Percentiles rank a stretch among this genome's conserved stretches.
Evolutionary conservation across 768 basidiomycete genomes (phyloP).

Genomic region (Terana coerulea): DNA sequence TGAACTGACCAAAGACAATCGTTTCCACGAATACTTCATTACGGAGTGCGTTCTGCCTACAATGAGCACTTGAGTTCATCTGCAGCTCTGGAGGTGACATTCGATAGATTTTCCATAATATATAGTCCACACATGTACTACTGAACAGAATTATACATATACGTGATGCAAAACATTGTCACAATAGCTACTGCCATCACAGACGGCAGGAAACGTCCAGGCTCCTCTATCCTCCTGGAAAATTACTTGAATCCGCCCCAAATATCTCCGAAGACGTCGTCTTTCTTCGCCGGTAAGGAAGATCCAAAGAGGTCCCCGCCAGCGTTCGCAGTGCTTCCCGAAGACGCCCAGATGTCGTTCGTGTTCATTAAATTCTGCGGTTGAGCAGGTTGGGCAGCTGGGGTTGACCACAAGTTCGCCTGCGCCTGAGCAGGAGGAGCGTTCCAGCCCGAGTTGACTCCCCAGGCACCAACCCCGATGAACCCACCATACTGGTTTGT

Average conservation of each 20-base stretch:
- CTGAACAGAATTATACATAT: constrained; percentile 1
- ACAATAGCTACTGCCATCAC: too few species aligned
- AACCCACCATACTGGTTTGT: constrained; percentile 50
- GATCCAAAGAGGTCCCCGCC: constrained; percentile 34
- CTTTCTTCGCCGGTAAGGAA: constrained; percentile 49
- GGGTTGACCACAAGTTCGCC: constrained; percentile 33
- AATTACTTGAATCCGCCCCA: constrained; percentile 80
- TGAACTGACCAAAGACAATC: constrained; percentile 80
- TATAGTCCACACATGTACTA: constrained; percentile 1
- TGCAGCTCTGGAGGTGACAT: not conserved
- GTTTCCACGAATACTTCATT: constrained; percentile 92
- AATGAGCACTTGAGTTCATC: too few species aligned
- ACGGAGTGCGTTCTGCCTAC: constrained; percentile 54
- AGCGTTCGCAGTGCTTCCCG: constrained; percentile 21
- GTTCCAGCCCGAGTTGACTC: too few species aligned
- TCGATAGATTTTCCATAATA: not conserved
- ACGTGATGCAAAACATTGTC: too few species aligned
- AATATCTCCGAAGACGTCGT: constrained; percentile 78
- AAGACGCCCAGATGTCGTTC: constrained; percentile 59
- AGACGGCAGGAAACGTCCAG: too few species aligned
- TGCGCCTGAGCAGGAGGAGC: too few species aligned
- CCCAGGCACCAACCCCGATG: too few species aligned
- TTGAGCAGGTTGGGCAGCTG: constrained; percentile 28
- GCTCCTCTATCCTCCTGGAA: too few species aligned
- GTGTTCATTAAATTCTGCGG: constrained; percentile 35